These are phyloP conservation scores for Castanea sativa DNA, from an alignment of 306 rosid species.

Conservation along the genomic window DNA sequence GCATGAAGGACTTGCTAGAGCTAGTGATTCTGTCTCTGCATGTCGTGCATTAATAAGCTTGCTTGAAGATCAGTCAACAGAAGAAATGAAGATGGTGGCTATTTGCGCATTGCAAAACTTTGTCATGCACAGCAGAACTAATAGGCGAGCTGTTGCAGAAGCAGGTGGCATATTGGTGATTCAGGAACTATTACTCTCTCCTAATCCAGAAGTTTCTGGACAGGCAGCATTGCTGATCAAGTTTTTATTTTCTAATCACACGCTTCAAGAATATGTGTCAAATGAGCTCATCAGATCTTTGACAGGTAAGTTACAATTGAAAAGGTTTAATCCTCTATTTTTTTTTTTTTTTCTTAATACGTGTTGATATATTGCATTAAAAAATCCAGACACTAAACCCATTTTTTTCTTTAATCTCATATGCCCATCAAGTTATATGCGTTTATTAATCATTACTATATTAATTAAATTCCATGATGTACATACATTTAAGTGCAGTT, in stretches of 20 bases:
- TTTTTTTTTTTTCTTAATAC: neutral
- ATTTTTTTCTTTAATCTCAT: neutral
- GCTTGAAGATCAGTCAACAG: slow-evolving; percentile 94
- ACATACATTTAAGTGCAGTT: neutral
- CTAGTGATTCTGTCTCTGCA: slow-evolving; percentile 84
- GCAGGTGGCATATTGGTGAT: slow-evolving; percentile 96
- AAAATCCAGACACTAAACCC: neutral
- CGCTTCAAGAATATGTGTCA: slow-evolving; percentile 92
- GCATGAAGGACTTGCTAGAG: slow-evolving; percentile 82
- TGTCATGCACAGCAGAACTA: slow-evolving; percentile 94
- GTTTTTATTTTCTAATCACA: slow-evolving; percentile 90
- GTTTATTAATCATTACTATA: neutral
- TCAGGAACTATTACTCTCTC: slow-evolving; percentile 87
- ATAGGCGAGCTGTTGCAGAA: slow-evolving; percentile 96
- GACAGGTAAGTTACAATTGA: slow-evolving; percentile 54
- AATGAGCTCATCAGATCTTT: slow-evolving; percentile 94
- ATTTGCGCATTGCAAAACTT: slow-evolving; percentile 95
- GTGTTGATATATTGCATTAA: neutral
- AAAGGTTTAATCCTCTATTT: neutral
- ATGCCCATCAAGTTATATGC: neutral
- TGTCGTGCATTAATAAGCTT: slow-evolving; percentile 89
- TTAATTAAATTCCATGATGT: neutral
- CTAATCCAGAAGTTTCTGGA: slow-evolving; percentile 68
- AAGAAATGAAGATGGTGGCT: slow-evolving; percentile 95
- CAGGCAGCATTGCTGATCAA: slow-evolving; percentile 88